Conservation (phyloP, 2,329 filamentous ascomycete genomes). For the Blumeria graminis region DNA sequence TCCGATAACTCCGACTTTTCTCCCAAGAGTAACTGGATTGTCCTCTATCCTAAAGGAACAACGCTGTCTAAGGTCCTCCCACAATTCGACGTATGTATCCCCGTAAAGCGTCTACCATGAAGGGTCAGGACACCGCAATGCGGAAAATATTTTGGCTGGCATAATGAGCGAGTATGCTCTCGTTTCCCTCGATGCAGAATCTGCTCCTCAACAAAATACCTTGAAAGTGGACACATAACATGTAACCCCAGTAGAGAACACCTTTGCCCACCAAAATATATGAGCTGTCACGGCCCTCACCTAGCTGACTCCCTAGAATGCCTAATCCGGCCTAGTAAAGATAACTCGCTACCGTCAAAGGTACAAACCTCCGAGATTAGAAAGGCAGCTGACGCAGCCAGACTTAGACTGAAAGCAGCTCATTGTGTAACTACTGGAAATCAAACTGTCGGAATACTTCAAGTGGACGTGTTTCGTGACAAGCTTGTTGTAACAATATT, state of each 20-base stretch:
- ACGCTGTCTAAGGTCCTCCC: background rate
- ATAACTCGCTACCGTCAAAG: background rate
- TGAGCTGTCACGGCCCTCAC: background rate
- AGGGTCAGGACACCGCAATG: background rate
- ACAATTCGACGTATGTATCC: background rate
- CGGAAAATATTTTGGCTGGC: constrained; percentile 1
- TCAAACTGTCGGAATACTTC: too few species aligned
- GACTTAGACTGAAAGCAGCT: background rate
- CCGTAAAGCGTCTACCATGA: background rate
- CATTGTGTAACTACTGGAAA: background rate
- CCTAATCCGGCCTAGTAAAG: background rate
- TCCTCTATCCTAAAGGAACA: background rate
- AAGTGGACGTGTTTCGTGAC: too few species aligned
- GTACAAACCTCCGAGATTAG: background rate
- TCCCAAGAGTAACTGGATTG: background rate
- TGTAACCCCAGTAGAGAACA: background rate
- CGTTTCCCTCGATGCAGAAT: background rate
- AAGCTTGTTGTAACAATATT: too few species aligned
- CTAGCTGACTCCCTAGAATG: background rate
- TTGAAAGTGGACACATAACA: background rate
- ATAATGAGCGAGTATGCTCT: background rate
- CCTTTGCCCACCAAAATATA: background rate
- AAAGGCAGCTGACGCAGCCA: background rate
- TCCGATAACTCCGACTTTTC: background rate
- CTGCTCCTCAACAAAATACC: background rate